Evolutionary conservation across 305 asterid genomes (phyloP).

Genomic region (Solanum hybrid): DNA sequence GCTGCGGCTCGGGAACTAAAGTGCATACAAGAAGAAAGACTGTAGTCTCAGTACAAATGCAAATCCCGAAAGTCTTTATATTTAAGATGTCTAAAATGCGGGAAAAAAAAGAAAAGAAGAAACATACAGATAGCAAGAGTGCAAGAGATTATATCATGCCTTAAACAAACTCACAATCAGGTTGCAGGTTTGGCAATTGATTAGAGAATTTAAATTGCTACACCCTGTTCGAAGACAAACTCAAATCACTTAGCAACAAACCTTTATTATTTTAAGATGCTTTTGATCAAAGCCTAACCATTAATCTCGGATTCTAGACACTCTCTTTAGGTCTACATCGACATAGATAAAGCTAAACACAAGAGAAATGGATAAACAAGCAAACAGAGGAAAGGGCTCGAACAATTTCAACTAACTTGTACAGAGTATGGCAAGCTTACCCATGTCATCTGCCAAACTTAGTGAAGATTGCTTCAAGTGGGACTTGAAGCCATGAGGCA

Average conservation of each 20-base stretch:
- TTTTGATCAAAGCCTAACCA: background rate
- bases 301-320: background rate
- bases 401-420: no score
- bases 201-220: background rate
- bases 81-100: background rate
- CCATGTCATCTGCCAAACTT: conserved; percentile 88
- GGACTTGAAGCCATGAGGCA: conserved; percentile 74
- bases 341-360: background rate
- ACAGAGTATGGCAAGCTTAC: conserved; percentile 22
- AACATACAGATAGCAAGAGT: background rate
- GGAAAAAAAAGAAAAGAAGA: background rate
- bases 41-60: background rate
- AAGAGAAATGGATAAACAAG: background rate
- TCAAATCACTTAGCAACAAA: background rate
- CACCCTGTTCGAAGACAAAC: background rate
- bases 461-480: conserved; percentile 71
- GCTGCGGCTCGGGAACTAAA: conserved; percentile 71
- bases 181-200: background rate
- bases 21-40: conserved; percentile 1
- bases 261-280: background rate
- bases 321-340: background rate
- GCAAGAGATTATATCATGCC: background rate
- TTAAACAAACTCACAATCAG: background rate
- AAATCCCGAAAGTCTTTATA: background rate
- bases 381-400: background rate